Evolutionary conservation across 352 stramenopile genomes (phyloP), one percentile per base, ranked within the genome.

Genomic region (Phytopythium mirpurense): DNA sequence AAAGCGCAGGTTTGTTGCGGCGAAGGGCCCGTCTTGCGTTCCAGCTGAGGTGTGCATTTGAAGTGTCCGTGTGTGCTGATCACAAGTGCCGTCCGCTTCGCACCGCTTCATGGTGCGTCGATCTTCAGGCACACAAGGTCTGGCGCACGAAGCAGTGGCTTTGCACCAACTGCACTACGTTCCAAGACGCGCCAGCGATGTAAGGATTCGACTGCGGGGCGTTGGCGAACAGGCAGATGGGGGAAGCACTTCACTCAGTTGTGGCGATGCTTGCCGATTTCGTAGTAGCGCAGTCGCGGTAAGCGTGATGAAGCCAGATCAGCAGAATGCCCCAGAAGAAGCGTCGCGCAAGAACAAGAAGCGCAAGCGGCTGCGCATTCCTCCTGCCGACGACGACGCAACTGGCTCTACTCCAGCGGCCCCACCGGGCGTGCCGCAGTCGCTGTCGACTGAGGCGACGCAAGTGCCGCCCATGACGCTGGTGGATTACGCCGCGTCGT

Each of bases 401-500:
- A n/a, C n/a, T n/a, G 70, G 49, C 3, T n/a, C 16, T 5, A 21
- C 27, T 8, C 26, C 11, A 2, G 40, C n/a, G 19, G 9, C 5
- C 10, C 29, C 27, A 51, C 11, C 8, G n/a, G 24, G 3, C 6
- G 29, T 18, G 9, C n/a, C n/a, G 2, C 1, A 19, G 19, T 31
- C 40, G 21, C 29, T 21, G 19, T 3, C 12, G 12, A 21, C n/a
- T 21, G n/a, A 31, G 7, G 21, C 21, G 4, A 31, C 8, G 9
- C 21, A 27, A 6, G 14, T 10, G 19, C 21, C 10, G 40, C 21
- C 24, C 4, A 90, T 83, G 70, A 70, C 69, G n/a, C 64, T 67
- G 1, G 42, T 87, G 27, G 79, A 90, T 59, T 90, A 90, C 46
- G 62, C 56, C 0, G 62, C 68, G 23, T 81, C 65, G n/a, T 90